phyloP scores from a whole-genome alignment of 208 protist species.

The Trypanosomatidae sp. region DNA sequence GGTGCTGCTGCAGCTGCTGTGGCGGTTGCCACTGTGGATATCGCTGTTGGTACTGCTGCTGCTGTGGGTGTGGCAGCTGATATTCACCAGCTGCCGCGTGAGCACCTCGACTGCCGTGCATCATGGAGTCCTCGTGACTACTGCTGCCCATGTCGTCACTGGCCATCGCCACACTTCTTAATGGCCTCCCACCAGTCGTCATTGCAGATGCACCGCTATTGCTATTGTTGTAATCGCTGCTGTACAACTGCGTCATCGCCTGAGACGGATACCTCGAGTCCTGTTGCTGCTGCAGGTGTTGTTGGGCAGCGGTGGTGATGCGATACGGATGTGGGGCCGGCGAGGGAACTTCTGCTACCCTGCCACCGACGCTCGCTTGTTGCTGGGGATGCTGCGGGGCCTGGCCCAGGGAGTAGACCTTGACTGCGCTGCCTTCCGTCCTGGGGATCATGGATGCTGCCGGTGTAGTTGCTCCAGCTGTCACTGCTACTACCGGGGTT shows the following conservation, averaged over 20 bases:
- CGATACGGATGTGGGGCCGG: neutral
- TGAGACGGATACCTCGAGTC: conserved; percentile 2
- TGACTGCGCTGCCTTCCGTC: neutral
- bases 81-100: conserved; percentile 4
- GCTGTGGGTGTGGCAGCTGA: neutral
- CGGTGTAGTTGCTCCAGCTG: neutral
- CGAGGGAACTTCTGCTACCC: neutral
- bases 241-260: neutral
- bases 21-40: neutral
- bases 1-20: conserved; percentile 8
- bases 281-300: neutral
- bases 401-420: neutral
- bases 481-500: neutral
- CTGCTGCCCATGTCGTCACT: neutral
- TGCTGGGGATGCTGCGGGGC: neutral
- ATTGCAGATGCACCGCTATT: neutral
- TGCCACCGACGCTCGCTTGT: conserved; percentile 2
- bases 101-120: neutral
- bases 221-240: neutral
- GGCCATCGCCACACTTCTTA: neutral
- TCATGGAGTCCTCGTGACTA: conserved; percentile 3
- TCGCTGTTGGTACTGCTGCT: conserved; percentile 2
- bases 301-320: too few relatives aligned
- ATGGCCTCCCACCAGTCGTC: neutral
- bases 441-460: neutral